Percentiles rank a stretch among this genome's conserved stretches.
Evolutionary conservation across 331 rosid genomes (phyloP).

Genomic region (Quercus phellos): DNA sequence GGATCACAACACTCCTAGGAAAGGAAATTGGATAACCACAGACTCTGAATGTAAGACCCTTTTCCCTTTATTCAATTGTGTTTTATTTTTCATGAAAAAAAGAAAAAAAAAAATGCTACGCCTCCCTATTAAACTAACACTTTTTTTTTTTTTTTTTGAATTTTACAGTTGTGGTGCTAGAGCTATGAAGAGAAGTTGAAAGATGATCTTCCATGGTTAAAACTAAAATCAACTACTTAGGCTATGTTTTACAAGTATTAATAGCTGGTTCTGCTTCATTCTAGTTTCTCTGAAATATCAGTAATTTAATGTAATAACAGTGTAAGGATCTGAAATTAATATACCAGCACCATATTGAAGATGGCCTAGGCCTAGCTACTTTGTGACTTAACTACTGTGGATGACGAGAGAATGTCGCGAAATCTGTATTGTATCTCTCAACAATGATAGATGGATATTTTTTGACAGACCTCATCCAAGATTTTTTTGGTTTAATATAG

Average conservation of each 20-base stretch:
- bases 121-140: constrained; percentile 9
- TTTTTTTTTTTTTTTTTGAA: not conserved
- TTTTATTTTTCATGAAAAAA: not conserved
- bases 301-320: constrained; percentile 28
- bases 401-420: not conserved
- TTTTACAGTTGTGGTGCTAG: constrained; percentile 88
- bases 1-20: constrained; percentile 30
- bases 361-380: not conserved
- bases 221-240: not conserved
- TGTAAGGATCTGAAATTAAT: not conserved
- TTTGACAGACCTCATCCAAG: not conserved
- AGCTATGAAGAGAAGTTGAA: constrained; percentile 47
- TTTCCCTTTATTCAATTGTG: not conserved
- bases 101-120: not conserved
- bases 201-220: constrained; percentile 5
- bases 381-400: not conserved
- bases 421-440: not conserved
- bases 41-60: constrained; percentile 76
- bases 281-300: constrained; percentile 22
- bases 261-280: constrained; percentile 14
- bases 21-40: constrained; percentile 90
- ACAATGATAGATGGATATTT: not conserved
- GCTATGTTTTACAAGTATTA: constrained; percentile 22
- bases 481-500: no score
- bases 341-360: not conserved